These are phyloP conservation scores for Chlorella vulgaris DNA, from an alignment of 139 green algal species.

Conservation along the genomic window DNA sequence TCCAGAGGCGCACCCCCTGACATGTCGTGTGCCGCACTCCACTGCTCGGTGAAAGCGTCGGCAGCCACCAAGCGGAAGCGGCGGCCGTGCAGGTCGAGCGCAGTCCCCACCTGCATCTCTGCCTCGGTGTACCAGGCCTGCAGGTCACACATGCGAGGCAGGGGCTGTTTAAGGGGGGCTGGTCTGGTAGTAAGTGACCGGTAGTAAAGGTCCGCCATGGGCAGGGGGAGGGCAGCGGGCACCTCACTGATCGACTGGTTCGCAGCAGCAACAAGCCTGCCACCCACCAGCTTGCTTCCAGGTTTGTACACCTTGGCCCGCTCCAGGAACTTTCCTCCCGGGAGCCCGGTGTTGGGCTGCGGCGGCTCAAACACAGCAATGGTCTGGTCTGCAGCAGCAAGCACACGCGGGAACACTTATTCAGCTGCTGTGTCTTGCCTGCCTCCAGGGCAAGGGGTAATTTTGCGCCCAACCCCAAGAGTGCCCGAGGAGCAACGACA, in stretches of 20 bases:
- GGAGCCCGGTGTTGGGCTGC: conserved; percentile 79
- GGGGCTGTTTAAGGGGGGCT: too few relatives aligned
- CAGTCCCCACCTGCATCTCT: conserved; percentile 82
- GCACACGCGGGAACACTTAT: neutral
- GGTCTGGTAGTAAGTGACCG: too few relatives aligned
- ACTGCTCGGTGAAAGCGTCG: conserved; percentile 81
- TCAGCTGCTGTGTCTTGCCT: too few relatives aligned
- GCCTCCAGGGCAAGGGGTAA: too few relatives aligned
- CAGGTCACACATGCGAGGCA: neutral
- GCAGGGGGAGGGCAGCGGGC: too few relatives aligned
- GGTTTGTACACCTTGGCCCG: conserved; percentile 47
- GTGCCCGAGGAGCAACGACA: too few relatives aligned
- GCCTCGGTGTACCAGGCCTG: conserved; percentile 66
- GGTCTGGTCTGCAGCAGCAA: conserved; percentile 80
- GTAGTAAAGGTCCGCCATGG: too few relatives aligned
- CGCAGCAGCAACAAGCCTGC: too few relatives aligned
- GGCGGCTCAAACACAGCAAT: conserved; percentile 90
- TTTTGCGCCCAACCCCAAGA: too few relatives aligned
- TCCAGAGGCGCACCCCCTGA: too few relatives aligned
- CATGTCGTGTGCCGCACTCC: too few relatives aligned
- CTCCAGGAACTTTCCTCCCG: conserved; percentile 94
- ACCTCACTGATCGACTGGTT: too few relatives aligned
- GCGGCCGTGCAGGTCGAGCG: conserved; percentile 74
- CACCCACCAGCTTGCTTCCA: conserved; percentile 26
- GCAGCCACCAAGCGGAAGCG: conserved; percentile 83